Evolutionary conservation across 306 rosid species (phyloP), one percentile per base, ranked within the genome.

Genomic region (Lathyrus oleraceus): DNA sequence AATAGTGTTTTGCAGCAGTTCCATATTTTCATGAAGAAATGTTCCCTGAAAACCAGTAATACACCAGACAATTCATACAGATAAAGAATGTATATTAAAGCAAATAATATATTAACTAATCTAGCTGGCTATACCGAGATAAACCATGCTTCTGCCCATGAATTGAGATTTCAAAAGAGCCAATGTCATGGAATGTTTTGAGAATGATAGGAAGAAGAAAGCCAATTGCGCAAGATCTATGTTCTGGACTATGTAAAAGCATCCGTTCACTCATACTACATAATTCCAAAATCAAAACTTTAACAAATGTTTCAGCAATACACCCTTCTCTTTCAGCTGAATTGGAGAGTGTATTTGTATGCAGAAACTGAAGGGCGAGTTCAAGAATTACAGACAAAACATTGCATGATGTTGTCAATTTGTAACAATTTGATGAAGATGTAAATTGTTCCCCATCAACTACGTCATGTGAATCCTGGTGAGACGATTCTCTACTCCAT

Each of bases 161-260:
- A 67, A 85, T 20, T 48, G 81, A 72, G 67, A 86, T 73, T 68
- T 73, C 84, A 64, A 89, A 81, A 30, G 81, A 74, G 81, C 40
- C 8, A 54, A 52, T 73, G 52, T 82, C 78, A 76, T 74, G 70
- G 70, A 89, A 81, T 70, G 92, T 83, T 83, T 86, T 88, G 72
- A 86, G 86, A 73, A 81, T 71, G 47, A 73, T 58, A 53, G 98
- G 98, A 74, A 92, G 95, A 87, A 92, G 87, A 80, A 86, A 79
- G 36, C 79, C 78, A 74, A 85, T 84, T 3, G 85, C 90, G 52
- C 86, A 86, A 65, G 96, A 84, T 70, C 98, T 89, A 47, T 85
- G 87, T 77, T 92, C 96, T 61, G 77, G 78, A 82, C 92, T 80
- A 36, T 84, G 85, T 65, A 72, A 70, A 76, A 92, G 87, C 91